Evolutionary conservation across 2,329 filamentous ascomycete species (phyloP).

Genomic region (Graphilbum fragrans): DNA sequence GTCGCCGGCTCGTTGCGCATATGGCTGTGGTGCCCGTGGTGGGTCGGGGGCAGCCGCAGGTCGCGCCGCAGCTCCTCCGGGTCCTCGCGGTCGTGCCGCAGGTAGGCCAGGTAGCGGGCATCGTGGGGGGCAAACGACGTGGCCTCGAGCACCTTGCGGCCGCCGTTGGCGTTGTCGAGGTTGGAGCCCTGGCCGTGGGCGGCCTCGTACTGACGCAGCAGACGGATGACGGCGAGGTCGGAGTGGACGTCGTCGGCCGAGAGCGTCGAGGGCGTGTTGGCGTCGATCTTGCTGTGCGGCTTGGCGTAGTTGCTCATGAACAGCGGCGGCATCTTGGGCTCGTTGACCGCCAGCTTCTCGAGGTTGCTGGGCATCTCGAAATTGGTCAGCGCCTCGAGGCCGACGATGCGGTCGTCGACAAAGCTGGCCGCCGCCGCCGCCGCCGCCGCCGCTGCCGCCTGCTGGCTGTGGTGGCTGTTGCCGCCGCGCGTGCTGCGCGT

Average conservation of each 20-base stretch:
- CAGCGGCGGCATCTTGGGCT: slow-evolving; percentile 46
- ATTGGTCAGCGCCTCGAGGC: slow-evolving; percentile 47
- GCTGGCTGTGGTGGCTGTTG: slow-evolving; percentile 28
- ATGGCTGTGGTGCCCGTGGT: background rate
- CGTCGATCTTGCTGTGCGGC: slow-evolving; percentile 41
- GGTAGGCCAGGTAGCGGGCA: slow-evolving; percentile 35
- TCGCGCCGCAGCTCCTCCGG: slow-evolving; percentile 37
- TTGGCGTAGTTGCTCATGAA: slow-evolving; percentile 48
- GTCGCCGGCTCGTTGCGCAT: background rate
- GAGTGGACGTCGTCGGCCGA: slow-evolving; percentile 38
- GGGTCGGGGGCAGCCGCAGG: slow-evolving; percentile 37
- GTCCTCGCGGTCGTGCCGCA: slow-evolving; percentile 29
- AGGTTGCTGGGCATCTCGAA: slow-evolving; percentile 48
- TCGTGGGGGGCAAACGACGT: slow-evolving; percentile 35
- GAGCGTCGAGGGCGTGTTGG: slow-evolving; percentile 41
- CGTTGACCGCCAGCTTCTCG: slow-evolving; percentile 40
- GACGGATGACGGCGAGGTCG: slow-evolving; percentile 46
- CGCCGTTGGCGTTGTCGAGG: slow-evolving; percentile 39
- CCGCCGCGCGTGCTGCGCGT: slow-evolving; percentile 49
- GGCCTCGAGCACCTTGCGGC: slow-evolving; percentile 42
- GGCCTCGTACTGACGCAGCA: slow-evolving; percentile 43
- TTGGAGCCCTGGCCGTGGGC: slow-evolving; percentile 41
- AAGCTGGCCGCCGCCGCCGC: slow-evolving; percentile 29
- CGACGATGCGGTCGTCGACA: slow-evolving; percentile 43
- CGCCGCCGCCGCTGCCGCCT: slow-evolving; percentile 16